phyloP scores from a whole-genome alignment of 208 protist species.

The Crithidia sp. region DNA sequence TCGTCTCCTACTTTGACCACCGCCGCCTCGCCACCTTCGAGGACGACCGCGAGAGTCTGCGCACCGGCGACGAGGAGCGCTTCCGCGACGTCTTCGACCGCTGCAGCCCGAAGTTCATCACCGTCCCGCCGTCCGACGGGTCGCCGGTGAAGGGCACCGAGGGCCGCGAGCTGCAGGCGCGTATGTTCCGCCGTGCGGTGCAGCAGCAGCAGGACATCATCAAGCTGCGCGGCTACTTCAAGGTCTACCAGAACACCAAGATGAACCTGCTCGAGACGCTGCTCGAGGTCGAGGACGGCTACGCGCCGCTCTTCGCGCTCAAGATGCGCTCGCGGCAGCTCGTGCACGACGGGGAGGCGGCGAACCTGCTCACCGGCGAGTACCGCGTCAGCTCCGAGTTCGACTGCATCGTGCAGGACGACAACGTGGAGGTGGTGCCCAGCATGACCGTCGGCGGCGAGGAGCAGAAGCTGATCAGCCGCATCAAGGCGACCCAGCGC shows the following conservation, averaged over 20 bases:
- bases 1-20: slow-evolving; percentile 65
- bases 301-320: slow-evolving; percentile 80
- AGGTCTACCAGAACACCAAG: slow-evolving; percentile 90
- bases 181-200: slow-evolving; percentile 88
- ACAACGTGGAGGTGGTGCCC: slow-evolving; percentile 85
- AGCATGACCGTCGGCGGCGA: slow-evolving; percentile 72
- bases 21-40: slow-evolving; percentile 70
- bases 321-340: slow-evolving; percentile 88
- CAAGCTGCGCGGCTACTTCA: slow-evolving; percentile 88
- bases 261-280: slow-evolving; percentile 80
- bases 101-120: slow-evolving; percentile 91
- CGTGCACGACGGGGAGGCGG: slow-evolving; percentile 84
- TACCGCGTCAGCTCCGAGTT: slow-evolving; percentile 77
- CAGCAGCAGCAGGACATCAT: slow-evolving; percentile 92
- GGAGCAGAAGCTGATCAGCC: slow-evolving; percentile 75
- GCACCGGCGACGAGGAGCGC: slow-evolving; percentile 83
- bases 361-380: slow-evolving; percentile 74
- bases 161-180: slow-evolving; percentile 86
- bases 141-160: slow-evolving; percentile 78
- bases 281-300: slow-evolving; percentile 83
- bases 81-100: slow-evolving; percentile 92
- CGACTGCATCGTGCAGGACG: slow-evolving; percentile 83
- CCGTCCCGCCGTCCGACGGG: slow-evolving; percentile 57
- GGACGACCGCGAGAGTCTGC: slow-evolving; percentile 85
- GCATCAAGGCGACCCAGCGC: slow-evolving; percentile 72